These are phyloP conservation scores for Clarireedia monteithiana DNA, from an alignment of 2,329 filamentous ascomycete genomes.

Conservation along the genomic window DNA sequence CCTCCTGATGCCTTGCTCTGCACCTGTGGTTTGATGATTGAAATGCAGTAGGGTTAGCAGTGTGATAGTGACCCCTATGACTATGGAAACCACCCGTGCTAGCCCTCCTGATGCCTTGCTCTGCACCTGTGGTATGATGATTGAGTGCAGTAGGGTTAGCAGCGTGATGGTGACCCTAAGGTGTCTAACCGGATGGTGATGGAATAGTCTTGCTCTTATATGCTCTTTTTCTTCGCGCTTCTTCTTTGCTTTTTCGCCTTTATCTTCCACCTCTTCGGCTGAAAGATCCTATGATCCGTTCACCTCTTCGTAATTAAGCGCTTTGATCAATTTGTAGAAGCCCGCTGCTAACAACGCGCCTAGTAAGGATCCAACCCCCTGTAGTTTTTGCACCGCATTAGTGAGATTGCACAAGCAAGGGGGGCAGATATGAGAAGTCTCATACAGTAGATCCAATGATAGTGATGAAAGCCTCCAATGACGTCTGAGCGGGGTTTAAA, in stretches of 20 bases:
- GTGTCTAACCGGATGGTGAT: background rate
- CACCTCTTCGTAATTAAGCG: conserved; percentile 42
- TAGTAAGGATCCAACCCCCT: conserved; percentile 41
- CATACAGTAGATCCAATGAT: conserved; percentile 39
- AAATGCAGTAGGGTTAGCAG: no score
- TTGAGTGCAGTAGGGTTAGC: no score
- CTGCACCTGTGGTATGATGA: background rate
- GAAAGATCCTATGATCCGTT: conserved; percentile 24
- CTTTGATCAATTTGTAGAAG: conserved; percentile 42
- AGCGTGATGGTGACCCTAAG: no score
- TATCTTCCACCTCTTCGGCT: background rate
- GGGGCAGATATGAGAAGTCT: background rate
- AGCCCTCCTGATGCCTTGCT: no score
- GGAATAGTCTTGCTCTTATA: background rate
- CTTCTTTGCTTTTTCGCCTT: background rate
- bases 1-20: background rate
- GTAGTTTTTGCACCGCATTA: background rate
- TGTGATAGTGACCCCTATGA: no score
- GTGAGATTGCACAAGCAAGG: background rate
- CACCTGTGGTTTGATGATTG: background rate
- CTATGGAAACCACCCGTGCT: no score
- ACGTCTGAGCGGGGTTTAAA: conserved; percentile 39
- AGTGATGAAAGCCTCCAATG: conserved; percentile 34
- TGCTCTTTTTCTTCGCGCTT: background rate
- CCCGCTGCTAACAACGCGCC: conserved; percentile 39